A percentile compares a stretch with the other conserved stretches of the same genome.
Conservation (phyloP, 2,329 filamentous ascomycete species). For the Aspergillus chevalieri region DNA sequence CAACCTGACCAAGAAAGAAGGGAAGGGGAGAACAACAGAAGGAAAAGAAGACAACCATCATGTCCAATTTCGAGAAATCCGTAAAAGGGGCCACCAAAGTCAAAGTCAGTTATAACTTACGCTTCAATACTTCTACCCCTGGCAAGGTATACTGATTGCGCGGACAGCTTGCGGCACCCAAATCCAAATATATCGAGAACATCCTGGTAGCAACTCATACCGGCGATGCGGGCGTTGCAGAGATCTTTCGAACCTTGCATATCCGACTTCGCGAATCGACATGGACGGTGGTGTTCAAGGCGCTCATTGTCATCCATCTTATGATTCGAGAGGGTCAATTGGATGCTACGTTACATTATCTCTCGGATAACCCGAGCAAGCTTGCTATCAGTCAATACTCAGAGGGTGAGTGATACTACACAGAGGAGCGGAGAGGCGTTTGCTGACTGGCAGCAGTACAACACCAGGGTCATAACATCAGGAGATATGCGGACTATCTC, state of each 20-base stretch:
- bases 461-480: constrained; percentile 90
- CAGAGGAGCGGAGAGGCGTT: constrained; percentile 2
- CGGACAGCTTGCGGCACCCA: constrained; percentile 78
- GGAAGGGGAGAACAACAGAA: background rate
- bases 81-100: constrained; percentile 98
- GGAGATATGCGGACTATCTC: constrained; percentile 84
- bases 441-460: constrained; percentile 60
- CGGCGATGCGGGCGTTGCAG: constrained; percentile 87
- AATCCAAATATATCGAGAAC: constrained; percentile 98
- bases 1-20: constrained; percentile 6
- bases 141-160: constrained; percentile 9
- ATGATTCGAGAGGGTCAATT: constrained; percentile 95
- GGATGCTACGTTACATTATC: constrained; percentile 78
- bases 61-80: constrained; percentile 86
- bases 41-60: constrained; percentile 11
- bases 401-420: constrained; percentile 62
- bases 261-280: constrained; percentile 87
- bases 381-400: constrained; percentile 87
- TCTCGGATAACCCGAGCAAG: constrained; percentile 74
- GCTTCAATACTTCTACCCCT: constrained; percentile 1
- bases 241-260: constrained; percentile 89
- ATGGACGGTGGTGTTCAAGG: constrained; percentile 99
- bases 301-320: constrained; percentile 87
- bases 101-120: constrained; percentile 56
- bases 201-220: constrained; percentile 92